Evolutionary conservation across 768 basidiomycete species (phyloP).

Genomic region (Agrocybe pediades): DNA sequence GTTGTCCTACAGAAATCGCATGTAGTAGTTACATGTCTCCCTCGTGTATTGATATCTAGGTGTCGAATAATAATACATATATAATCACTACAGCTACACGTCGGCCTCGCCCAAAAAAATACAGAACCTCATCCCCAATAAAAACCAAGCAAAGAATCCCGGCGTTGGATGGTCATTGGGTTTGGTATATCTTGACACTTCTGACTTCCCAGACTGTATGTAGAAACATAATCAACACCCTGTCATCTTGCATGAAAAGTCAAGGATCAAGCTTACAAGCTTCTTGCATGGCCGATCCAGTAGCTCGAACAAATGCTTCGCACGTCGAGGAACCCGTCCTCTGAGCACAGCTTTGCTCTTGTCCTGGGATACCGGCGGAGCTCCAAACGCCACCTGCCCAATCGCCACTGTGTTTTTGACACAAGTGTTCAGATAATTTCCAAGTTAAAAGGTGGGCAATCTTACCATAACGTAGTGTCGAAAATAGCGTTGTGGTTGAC

Average conservation of each 20-base stretch:
- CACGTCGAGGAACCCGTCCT: slow-evolving; percentile 84
- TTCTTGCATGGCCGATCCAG: slow-evolving; percentile 68
- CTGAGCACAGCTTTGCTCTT: slow-evolving; percentile 82
- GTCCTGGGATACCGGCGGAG: slow-evolving; percentile 73
- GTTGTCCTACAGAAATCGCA: neutral
- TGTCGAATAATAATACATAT: slow-evolving; percentile 3
- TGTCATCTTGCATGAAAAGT: neutral
- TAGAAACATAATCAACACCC: slow-evolving; percentile 3
- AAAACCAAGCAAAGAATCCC: too few relatives aligned
- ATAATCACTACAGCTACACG: slow-evolving; percentile 2
- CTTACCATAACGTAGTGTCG: slow-evolving; percentile 83
- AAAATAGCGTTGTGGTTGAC: slow-evolving; percentile 76
- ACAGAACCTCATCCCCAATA: neutral
- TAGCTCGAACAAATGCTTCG: slow-evolving; percentile 71
- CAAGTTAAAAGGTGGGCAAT: slow-evolving; percentile 12
- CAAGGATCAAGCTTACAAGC: slow-evolving; percentile 63
- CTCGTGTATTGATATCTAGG: neutral
- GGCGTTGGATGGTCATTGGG: slow-evolving; percentile 9
- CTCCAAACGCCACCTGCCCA: slow-evolving; percentile 89
- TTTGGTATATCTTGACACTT: slow-evolving; percentile 73
- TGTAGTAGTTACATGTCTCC: neutral
- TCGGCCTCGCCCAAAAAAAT: too few relatives aligned
- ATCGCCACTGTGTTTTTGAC: slow-evolving; percentile 59
- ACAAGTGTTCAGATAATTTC: neutral
- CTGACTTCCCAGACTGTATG: slow-evolving; percentile 78